Evolutionary conservation across 192 early-diverging fungal species (phyloP).

Genomic region (Obelidium mucronatum): DNA sequence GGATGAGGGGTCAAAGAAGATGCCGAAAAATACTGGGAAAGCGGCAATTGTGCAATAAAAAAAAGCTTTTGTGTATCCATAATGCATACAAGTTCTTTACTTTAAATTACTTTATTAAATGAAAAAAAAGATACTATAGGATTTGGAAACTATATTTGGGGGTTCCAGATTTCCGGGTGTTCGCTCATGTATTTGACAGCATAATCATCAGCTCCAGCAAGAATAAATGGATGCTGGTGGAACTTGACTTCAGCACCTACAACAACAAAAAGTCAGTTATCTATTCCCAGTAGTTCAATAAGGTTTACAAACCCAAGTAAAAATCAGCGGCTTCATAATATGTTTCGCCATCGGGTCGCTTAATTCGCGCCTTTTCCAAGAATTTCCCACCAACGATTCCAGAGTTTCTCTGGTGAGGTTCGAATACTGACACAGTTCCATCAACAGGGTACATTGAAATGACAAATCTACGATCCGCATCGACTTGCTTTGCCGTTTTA

Average conservation of each 20-base stretch:
- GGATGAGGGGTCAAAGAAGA: constrained; percentile 52
- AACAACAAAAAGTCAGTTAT: neutral
- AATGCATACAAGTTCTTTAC: neutral
- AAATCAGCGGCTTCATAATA: constrained; percentile 63
- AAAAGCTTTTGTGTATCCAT: neutral
- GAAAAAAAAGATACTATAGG: too few relatives aligned
- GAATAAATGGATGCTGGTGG: constrained; percentile 58
- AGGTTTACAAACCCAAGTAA: constrained; percentile 49
- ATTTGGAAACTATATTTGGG: neutral
- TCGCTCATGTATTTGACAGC: constrained; percentile 66
- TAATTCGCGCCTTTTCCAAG: constrained; percentile 59
- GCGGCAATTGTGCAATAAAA: constrained; percentile 22
- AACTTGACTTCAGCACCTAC: constrained; percentile 59
- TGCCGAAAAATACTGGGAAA: constrained; percentile 54
- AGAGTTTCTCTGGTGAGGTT: constrained; percentile 60
- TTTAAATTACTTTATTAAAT: neutral
- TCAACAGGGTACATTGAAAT: constrained; percentile 60
- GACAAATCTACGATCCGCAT: constrained; percentile 65
- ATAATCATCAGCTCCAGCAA: constrained; percentile 65
- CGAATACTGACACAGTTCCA: constrained; percentile 66
- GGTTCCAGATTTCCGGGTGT: constrained; percentile 45
- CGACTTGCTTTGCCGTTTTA: constrained; percentile 52
- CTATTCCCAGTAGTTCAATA: neutral
- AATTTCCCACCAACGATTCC: constrained; percentile 70
- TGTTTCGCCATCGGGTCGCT: constrained; percentile 49